phyloP scores from a whole-genome alignment of 106 monocot genomes.

The Xerophyta viscosa region DNA sequence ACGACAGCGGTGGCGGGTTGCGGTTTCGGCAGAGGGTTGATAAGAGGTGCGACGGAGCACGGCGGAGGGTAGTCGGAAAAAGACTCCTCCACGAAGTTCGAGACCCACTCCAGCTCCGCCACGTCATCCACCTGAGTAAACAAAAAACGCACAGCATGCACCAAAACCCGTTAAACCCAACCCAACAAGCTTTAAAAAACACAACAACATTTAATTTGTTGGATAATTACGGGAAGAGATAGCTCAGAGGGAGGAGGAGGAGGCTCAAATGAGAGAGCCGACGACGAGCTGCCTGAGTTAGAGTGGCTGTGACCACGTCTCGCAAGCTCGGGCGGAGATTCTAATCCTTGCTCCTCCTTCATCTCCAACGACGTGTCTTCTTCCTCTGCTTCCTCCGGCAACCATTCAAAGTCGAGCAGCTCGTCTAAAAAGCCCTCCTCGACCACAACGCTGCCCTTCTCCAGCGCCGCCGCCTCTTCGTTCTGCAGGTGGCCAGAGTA shows the following conservation, averaged over 20 bases:
- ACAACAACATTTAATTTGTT: not conserved
- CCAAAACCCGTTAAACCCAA: not conserved
- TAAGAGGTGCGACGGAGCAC: not conserved
- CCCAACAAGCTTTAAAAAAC: too few species aligned
- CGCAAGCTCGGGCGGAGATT: not conserved
- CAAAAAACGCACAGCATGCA: not conserved
- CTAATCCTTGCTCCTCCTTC: not conserved
- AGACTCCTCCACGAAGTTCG: conserved; percentile 62
- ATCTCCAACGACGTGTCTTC: conserved; percentile 6
- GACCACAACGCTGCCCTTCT: not conserved
- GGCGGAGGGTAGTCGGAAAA: conserved; percentile 37
- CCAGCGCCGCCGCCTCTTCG: conserved; percentile 1
- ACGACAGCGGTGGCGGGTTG: too few species aligned
- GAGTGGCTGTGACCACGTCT: conserved; percentile 1
- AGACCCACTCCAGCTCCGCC: conserved; percentile 78
- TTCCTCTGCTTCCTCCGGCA: conserved; percentile 5
- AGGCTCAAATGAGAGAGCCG: conserved; percentile 14
- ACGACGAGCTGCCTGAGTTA: conserved; percentile 7
- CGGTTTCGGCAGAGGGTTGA: not conserved
- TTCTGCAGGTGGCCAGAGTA: not conserved
- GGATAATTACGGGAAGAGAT: conserved; percentile 31
- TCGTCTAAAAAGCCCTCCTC: conserved; percentile 52
- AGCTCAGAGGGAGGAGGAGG: conserved; percentile 29
- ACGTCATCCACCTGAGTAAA: conserved; percentile 40
- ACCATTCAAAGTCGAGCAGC: conserved; percentile 16